Evolutionary conservation across 73 alveolate species (phyloP), one percentile per base, ranked within the genome.

Genomic region (Symbiodinium natans): DNA sequence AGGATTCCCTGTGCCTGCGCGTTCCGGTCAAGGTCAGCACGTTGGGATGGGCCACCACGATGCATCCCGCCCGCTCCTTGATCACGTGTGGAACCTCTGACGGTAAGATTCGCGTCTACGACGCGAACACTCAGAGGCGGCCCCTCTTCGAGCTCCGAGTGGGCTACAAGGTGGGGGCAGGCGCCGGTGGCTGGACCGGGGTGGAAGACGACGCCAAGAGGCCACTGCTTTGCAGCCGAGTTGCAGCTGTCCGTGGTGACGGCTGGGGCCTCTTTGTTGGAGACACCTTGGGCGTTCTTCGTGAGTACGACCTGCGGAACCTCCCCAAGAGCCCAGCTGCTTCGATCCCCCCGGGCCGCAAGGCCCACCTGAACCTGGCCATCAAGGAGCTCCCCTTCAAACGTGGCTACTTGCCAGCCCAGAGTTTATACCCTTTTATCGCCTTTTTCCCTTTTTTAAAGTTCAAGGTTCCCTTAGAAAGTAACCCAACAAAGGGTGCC

Each of bases 251-350:
- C 21, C 95, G 95, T 40, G 95, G 86, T 25, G 82, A 88, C 27
- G 86, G 75, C 74, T 88, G 95, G 95, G 95, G 75, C 38, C 46
- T 88, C 19, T 41, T 88, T 40, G 75, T 68, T 25, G 95, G 86
- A 25, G 95, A 88, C 36, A 88, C 95, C 52, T 15, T 88, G 85
- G 95, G 95, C 48, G 48, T 88, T 75, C 74, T 88, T 68, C 95
- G 95, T 48, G 95, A 88, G 95, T 88, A 88, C 48, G 95, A 88
- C 38, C 75, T 88, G 86, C 95, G 95, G 75, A 88, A 88, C 86
- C 75, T 88, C 42, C 73, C 95, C 71, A 38, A 88, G 95, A 63
- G 68, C 68, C 73, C 59, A 68, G 46, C 95, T 10, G 95, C 95
- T 1, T 31, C 86, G n/a, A 33, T 40, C 11, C 95, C 86, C n/a